These are phyloP conservation scores for Cnidoscolus chayamansa DNA, from an alignment of 441 rosid species.

Conservation along the genomic window DNA sequence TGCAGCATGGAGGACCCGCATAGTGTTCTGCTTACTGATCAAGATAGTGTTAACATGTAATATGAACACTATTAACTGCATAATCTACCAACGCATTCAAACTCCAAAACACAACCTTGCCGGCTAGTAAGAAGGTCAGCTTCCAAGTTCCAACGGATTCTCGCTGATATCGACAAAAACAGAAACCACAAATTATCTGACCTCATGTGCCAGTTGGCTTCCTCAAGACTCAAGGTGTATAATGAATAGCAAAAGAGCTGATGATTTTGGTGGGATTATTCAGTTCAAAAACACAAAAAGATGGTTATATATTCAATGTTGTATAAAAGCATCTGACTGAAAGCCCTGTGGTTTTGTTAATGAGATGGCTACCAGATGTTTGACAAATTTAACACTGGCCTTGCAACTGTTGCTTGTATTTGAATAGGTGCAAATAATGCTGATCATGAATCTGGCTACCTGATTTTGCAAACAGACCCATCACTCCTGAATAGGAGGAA, in stretches of 20 bases:
- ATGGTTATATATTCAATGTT: background rate
- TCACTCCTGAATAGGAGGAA: background rate
- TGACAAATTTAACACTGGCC: conserved; percentile 1
- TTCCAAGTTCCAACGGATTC: too few species aligned
- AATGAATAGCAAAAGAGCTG: background rate
- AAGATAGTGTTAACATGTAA: background rate
- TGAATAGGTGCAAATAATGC: background rate
- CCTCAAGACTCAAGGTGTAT: background rate
- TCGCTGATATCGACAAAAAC: background rate
- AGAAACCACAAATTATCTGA: background rate
- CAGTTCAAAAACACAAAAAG: too few species aligned
- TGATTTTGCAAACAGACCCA: background rate
- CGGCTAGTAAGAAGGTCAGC: background rate
- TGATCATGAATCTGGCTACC: too few species aligned
- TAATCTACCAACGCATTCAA: background rate
- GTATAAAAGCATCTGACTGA: too few species aligned
- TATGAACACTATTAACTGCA: background rate
- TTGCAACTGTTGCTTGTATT: background rate
- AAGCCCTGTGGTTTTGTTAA: background rate
- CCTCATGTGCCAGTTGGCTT: background rate
- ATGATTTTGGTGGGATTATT: background rate
- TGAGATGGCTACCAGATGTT: background rate
- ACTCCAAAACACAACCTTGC: background rate
- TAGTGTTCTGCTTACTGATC: background rate
- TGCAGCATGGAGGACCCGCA: background rate